Evolutionary conservation across 2,329 filamentous ascomycete species (phyloP).

Genomic region (Sporothrix phasma): DNA sequence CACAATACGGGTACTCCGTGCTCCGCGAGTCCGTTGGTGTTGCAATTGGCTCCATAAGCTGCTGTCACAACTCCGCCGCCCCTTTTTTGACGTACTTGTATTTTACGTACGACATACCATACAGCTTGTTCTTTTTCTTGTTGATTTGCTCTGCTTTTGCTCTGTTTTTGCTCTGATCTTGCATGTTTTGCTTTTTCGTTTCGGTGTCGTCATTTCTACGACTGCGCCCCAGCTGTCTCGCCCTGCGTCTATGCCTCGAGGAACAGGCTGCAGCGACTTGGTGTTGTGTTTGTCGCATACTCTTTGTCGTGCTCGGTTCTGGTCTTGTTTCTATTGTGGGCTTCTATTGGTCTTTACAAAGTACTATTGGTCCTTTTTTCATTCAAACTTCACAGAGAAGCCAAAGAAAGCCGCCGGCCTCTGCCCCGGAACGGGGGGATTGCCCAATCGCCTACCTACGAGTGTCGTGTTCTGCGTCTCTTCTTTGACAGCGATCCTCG

Average conservation of each 20-base stretch:
- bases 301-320: too few relatives aligned
- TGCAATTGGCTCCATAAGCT: slow-evolving; percentile 7
- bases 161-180: neutral
- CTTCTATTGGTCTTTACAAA: too few relatives aligned
- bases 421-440: neutral
- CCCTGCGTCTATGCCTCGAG: too few relatives aligned
- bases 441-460: neutral
- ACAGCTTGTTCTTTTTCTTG: too few relatives aligned
- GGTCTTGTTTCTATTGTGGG: too few relatives aligned
- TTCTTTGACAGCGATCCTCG: neutral
- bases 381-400: neutral
- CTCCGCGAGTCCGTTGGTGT: slow-evolving; percentile 3
- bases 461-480: neutral
- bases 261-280: too few relatives aligned
- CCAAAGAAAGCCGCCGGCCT: neutral
- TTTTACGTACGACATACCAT: too few relatives aligned
- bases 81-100: neutral
- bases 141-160: neutral
- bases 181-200: neutral
- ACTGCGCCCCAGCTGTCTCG: neutral
- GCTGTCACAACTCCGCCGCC: slow-evolving; percentile 5
- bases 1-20: slow-evolving; percentile 1
- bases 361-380: neutral
- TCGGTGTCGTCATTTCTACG: neutral
- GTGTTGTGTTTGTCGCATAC: too few relatives aligned